A percentile compares a stretch with the other conserved stretches of the same genome.
Evolutionary conservation across 371 early-diverging fungal species (phyloP).

Genomic region (Batrachochytrium dendrobatidis): DNA sequence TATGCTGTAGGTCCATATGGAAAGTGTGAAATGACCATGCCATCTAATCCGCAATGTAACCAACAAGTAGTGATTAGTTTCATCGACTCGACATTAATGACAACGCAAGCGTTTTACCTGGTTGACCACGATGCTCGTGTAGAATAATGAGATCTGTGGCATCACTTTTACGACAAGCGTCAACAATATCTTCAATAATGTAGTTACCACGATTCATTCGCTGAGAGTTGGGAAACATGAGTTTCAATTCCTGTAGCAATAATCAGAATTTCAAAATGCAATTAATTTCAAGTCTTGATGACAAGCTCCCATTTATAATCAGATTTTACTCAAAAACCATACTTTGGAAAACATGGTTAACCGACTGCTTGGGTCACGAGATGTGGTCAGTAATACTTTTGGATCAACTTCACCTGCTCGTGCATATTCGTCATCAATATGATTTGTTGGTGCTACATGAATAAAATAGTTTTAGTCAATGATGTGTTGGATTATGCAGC

Average conservation of each 20-base stretch:
- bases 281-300: no score
- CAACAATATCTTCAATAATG: constrained; percentile 91
- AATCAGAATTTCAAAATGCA: not conserved
- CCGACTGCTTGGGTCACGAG: constrained; percentile 90
- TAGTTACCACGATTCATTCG: constrained; percentile 97
- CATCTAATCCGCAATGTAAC: constrained; percentile 47
- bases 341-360: constrained; percentile 93
- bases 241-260: constrained; percentile 72
- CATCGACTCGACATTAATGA: not conserved
- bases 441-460: constrained; percentile 58
- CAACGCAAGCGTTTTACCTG: constrained; percentile 48
- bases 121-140: constrained; percentile 97
- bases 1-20: constrained; percentile 98
- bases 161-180: constrained; percentile 88
- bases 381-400: constrained; percentile 95
- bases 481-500: no score
- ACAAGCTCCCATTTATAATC: no score
- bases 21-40: constrained; percentile 92
- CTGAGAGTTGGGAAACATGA: constrained; percentile 95
- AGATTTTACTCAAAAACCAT: not conserved
- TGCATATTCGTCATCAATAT: constrained; percentile 96
- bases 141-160: constrained; percentile 95
- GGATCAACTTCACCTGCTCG: constrained; percentile 89
- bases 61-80: not conserved
- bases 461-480: constrained; percentile 2